These are phyloP conservation scores for Globisporangium cystogenes DNA, from an alignment of 352 stramenopile species.

Conservation along the genomic window DNA sequence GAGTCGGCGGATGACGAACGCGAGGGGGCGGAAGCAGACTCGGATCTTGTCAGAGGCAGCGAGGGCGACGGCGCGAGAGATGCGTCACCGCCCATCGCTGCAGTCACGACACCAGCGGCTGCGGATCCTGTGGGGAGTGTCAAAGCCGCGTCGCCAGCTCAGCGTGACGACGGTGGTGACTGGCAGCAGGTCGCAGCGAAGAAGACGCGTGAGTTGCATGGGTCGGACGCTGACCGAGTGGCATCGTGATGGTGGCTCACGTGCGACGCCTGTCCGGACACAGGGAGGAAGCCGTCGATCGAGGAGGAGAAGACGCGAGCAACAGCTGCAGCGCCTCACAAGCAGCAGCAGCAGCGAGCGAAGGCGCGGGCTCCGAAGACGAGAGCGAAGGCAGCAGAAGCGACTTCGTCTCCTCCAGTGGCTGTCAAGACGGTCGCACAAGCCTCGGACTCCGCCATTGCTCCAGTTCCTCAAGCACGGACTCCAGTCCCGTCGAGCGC, in stretches of 20 bases:
- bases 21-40: background rate
- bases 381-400: background rate
- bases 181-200: slow-evolving; percentile 22
- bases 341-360: background rate
- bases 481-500: too few relatives aligned
- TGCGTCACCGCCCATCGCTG: background rate
- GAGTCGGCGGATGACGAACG: background rate
- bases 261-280: background rate
- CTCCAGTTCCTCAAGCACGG: too few relatives aligned
- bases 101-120: background rate
- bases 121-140: too few relatives aligned
- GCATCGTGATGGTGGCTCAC: background rate
- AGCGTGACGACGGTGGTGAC: background rate
- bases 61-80: background rate
- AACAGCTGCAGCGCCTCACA: background rate
- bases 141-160: background rate
- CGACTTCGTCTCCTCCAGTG: too few relatives aligned
- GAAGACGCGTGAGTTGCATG: slow-evolving; percentile 20
- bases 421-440: background rate
- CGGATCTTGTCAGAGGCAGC: background rate
- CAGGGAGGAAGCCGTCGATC: background rate
- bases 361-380: background rate
- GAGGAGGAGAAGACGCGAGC: background rate
- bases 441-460: background rate
- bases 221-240: background rate